These are phyloP conservation scores for Aspergillus unguis DNA, from an alignment of 2,329 filamentous ascomycete genomes.

Conservation along the genomic window DNA sequence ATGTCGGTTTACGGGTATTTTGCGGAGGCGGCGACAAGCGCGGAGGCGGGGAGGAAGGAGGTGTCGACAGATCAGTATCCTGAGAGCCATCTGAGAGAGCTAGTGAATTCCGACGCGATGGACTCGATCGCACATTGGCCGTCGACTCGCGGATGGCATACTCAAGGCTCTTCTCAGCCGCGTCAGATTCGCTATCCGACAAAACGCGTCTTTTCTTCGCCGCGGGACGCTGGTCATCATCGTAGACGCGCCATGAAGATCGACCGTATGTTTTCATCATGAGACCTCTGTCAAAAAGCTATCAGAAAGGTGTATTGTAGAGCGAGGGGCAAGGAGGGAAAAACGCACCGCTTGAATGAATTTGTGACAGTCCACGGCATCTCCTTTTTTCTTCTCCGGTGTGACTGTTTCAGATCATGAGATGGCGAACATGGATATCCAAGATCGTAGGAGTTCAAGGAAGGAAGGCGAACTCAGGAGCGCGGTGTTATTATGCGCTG, in stretches of 20 bases:
- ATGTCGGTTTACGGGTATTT: conserved; percentile 48
- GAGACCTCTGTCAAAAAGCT: conserved; percentile 39
- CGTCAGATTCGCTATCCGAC: conserved; percentile 35
- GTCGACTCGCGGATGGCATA: conserved; percentile 49
- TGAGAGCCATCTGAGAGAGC: conserved; percentile 43
- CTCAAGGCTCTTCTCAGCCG: conserved; percentile 45
- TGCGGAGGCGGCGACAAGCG: conserved; percentile 42
- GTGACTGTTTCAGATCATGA: conserved; percentile 16
- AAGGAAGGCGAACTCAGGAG: neutral
- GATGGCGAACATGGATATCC: conserved; percentile 15
- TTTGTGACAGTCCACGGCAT: conserved; percentile 52
- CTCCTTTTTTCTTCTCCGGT: conserved; percentile 28
- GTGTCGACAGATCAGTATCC: conserved; percentile 47
- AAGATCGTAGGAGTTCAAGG: neutral
- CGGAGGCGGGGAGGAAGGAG: conserved; percentile 52
- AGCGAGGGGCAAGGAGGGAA: conserved; percentile 1
- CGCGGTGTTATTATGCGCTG: conserved; percentile 9
- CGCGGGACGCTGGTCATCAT: conserved; percentile 42
- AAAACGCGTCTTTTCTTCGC: conserved; percentile 47
- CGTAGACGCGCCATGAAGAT: conserved; percentile 47
- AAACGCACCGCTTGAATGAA: conserved; percentile 47
- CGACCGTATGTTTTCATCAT: conserved; percentile 51
- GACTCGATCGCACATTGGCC: conserved; percentile 44
- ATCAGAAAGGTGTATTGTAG: conserved; percentile 1
- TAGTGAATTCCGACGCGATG: conserved; percentile 46